Conservation (phyloP, 495 filamentous ascomycete species). For the Xylaria longipes region DNA sequence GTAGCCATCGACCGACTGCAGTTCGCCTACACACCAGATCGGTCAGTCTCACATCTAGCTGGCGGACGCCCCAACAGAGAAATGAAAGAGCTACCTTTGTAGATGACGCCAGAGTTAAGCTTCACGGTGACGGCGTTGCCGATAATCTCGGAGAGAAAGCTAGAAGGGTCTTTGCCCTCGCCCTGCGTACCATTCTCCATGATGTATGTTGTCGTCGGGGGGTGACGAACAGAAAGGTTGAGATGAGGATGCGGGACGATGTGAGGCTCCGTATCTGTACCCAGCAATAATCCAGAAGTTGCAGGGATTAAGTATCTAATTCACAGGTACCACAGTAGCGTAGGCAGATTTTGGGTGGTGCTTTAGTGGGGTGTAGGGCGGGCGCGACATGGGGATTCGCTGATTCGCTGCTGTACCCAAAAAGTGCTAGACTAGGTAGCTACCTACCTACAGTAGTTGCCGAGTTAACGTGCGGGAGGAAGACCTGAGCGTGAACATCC, state of each 20-base stretch:
- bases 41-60: constrained; percentile 11
- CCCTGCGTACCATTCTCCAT: constrained; percentile 79
- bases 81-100: constrained; percentile 70
- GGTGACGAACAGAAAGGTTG: background rate
- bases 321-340: constrained; percentile 1
- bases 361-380: background rate
- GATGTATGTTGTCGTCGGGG: constrained; percentile 21
- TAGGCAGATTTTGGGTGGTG: background rate
- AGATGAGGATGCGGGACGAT: constrained; percentile 9
- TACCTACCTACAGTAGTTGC: constrained; percentile 19
- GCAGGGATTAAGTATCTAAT: constrained; percentile 15
- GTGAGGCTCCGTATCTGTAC: constrained; percentile 9
- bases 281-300: background rate
- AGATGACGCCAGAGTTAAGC: constrained; percentile 93
- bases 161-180: constrained; percentile 86
- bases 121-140: constrained; percentile 92
- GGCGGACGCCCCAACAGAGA: background rate
- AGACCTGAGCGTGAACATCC: background rate
- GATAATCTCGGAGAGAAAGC: constrained; percentile 90
- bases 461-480: constrained; percentile 14
- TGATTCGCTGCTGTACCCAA: background rate
- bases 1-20: constrained; percentile 98
- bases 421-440: too few species aligned
- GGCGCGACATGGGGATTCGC: constrained; percentile 14
- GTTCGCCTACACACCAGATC: constrained; percentile 65